Evolutionary conservation across 2,329 filamentous ascomycete genomes (phyloP).

Genomic region (Anisogramma anomala): DNA sequence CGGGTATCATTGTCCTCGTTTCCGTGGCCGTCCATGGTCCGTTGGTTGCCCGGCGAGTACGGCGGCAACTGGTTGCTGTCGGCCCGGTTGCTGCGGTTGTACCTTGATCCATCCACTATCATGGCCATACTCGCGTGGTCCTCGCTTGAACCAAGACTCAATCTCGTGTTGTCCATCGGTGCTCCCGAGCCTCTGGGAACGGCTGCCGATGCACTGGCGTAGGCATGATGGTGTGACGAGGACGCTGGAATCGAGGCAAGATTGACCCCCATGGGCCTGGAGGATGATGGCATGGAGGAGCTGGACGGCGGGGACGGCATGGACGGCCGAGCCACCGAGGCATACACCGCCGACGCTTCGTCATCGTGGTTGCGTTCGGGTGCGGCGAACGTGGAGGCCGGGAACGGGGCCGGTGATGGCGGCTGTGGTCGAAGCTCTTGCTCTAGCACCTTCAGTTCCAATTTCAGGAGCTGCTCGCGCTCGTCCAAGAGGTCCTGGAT

Average conservation of each 20-base stretch:
- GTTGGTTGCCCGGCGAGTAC: slow-evolving; percentile 19
- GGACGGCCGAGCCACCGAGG: background rate
- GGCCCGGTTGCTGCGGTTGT: slow-evolving; percentile 6
- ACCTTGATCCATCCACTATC: slow-evolving; percentile 22
- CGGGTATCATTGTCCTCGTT: slow-evolving; percentile 26
- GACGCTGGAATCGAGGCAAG: slow-evolving; percentile 1
- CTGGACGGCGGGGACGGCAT: background rate
- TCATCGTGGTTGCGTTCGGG: background rate
- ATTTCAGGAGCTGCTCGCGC: slow-evolving; percentile 17
- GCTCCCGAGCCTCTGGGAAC: background rate
- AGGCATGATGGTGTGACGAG: background rate
- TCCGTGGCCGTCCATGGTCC: slow-evolving; percentile 24
- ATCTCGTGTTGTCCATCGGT: background rate
- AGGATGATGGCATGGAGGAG: background rate
- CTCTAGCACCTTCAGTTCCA: slow-evolving; percentile 18
- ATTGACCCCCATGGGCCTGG: background rate
- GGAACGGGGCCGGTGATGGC: background rate
- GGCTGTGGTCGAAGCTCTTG: slow-evolving; percentile 2
- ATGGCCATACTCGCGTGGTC: slow-evolving; percentile 21
- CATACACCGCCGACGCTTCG: background rate
- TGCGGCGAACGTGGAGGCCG: background rate
- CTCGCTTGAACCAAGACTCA: slow-evolving; percentile 12
- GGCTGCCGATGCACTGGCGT: background rate
- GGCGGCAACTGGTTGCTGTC: slow-evolving; percentile 12
- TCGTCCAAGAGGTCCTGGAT: slow-evolving; percentile 19